These are phyloP conservation scores for Sporodiniella umbellata DNA, from an alignment of 371 early-diverging fungal species.

Conservation along the genomic window DNA sequence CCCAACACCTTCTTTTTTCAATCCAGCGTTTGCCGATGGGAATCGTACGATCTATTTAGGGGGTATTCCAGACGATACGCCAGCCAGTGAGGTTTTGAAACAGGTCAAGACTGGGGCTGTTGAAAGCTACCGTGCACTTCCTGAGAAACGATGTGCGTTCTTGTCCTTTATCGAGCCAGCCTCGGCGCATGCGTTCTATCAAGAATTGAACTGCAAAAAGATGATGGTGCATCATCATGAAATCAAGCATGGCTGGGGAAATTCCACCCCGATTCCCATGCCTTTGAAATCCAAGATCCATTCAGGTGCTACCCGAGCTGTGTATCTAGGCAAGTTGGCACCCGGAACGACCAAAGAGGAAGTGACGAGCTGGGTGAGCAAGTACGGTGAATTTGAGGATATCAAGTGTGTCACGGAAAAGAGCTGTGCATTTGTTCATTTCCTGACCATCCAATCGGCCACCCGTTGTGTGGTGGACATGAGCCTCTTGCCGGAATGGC, in stretches of 20 bases:
- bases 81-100: conserved; percentile 66
- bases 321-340: conserved; percentile 65
- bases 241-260: conserved; percentile 74
- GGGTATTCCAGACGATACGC: conserved; percentile 53
- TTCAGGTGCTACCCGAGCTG: conserved; percentile 68
- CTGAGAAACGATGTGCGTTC: conserved; percentile 77
- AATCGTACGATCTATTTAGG: conserved; percentile 78
- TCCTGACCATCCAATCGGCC: conserved; percentile 58
- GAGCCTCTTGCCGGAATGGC: conserved; percentile 47
- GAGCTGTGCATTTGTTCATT: conserved; percentile 76
- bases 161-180: conserved; percentile 70
- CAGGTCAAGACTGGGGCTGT: conserved; percentile 69
- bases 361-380: conserved; percentile 42
- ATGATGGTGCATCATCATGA: conserved; percentile 42
- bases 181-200: conserved; percentile 54
- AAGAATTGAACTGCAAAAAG: conserved; percentile 38
- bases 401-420: conserved; percentile 66
- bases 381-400: conserved; percentile 67
- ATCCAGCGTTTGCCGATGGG: conserved; percentile 25
- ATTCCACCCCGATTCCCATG: conserved; percentile 47
- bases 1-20: conserved; percentile 8
- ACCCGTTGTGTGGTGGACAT: conserved; percentile 59
- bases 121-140: conserved; percentile 61
- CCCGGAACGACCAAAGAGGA: conserved; percentile 42
- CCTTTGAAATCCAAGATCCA: conserved; percentile 48